phyloP scores from a whole-genome alignment of 768 basidiomycete genomes.

The Xerocomus potaroensis region DNA sequence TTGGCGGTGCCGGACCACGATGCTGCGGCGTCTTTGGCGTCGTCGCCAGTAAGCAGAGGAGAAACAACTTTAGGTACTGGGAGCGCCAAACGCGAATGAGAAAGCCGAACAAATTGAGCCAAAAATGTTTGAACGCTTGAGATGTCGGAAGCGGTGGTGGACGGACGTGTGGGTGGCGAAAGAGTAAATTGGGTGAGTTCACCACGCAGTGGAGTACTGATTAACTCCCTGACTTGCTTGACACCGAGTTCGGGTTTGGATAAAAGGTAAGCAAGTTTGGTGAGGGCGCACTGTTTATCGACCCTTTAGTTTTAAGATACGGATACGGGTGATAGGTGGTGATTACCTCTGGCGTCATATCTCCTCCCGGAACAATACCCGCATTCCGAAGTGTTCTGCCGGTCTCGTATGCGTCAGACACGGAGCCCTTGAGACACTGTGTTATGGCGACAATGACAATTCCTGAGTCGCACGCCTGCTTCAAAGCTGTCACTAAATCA shows the following conservation, averaged over 20 bases:
- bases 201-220: constrained; percentile 78
- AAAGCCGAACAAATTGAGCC: constrained; percentile 64
- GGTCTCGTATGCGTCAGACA: constrained; percentile 80
- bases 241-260: constrained; percentile 75
- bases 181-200: constrained; percentile 66
- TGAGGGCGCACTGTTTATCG: constrained; percentile 67
- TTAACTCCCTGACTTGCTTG: constrained; percentile 66
- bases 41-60: constrained; percentile 34
- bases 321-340: not conserved
- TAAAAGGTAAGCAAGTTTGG: constrained; percentile 86
- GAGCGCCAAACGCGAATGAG: constrained; percentile 39
- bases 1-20: constrained; percentile 78
- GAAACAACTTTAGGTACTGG: constrained; percentile 35
- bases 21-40: constrained; percentile 43
- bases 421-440: constrained; percentile 84
- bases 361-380: constrained; percentile 82
- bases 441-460: constrained; percentile 89
- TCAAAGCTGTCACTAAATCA: constrained; percentile 72
- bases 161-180: constrained; percentile 39
- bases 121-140: constrained; percentile 64
- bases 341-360: constrained; percentile 94
- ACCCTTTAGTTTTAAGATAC: not conserved
- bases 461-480: constrained; percentile 77
- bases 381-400: constrained; percentile 62
- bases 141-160: constrained; percentile 41